These are phyloP conservation scores for Toxoplasma gondii DNA, from an alignment of 169 alveolate species.

Conservation along the genomic window DNA sequence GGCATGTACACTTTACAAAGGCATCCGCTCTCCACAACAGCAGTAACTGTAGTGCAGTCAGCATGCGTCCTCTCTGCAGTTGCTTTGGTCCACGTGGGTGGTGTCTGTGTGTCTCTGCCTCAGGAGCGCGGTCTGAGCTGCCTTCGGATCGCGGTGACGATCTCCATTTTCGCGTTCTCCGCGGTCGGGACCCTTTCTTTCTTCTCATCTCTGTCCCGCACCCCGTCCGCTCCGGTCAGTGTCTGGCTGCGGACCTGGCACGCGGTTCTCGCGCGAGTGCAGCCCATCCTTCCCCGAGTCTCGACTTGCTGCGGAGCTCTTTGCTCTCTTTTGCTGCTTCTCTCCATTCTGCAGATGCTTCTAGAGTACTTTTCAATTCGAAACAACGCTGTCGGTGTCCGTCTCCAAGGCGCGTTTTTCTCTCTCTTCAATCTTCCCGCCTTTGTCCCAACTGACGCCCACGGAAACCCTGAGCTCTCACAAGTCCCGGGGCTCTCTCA, in stretches of 20 bases:
- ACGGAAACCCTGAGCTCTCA: not conserved
- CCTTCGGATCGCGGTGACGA: not conserved
- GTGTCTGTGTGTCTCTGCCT: not conserved
- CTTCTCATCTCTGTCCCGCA: not conserved
- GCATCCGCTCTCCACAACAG: too few species aligned
- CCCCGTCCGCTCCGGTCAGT: not conserved
- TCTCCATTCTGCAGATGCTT: not conserved
- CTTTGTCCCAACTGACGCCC: not conserved
- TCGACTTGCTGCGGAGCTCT: slow-evolving; percentile 23
- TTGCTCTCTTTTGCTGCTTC: slow-evolving; percentile 22
- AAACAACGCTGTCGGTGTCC: not conserved
- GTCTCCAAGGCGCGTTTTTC: slow-evolving; percentile 36
- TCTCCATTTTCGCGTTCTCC: not conserved
- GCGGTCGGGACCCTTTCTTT: not conserved
- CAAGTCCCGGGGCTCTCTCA: slow-evolving; percentile 5
- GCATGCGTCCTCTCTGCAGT: too few species aligned
- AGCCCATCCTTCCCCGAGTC: not conserved
- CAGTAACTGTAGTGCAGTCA: too few species aligned
- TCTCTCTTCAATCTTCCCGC: slow-evolving; percentile 22
- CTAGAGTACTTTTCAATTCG: slow-evolving; percentile 14
- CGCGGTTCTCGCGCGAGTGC: not conserved
- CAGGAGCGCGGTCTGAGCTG: slow-evolving; percentile 13
- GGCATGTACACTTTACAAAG: too few species aligned
- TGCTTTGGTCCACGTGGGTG: not conserved
- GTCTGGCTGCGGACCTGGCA: not conserved